These are phyloP conservation scores for Calocera viscosa DNA, from an alignment of 768 basidiomycete species.

Conservation along the genomic window DNA sequence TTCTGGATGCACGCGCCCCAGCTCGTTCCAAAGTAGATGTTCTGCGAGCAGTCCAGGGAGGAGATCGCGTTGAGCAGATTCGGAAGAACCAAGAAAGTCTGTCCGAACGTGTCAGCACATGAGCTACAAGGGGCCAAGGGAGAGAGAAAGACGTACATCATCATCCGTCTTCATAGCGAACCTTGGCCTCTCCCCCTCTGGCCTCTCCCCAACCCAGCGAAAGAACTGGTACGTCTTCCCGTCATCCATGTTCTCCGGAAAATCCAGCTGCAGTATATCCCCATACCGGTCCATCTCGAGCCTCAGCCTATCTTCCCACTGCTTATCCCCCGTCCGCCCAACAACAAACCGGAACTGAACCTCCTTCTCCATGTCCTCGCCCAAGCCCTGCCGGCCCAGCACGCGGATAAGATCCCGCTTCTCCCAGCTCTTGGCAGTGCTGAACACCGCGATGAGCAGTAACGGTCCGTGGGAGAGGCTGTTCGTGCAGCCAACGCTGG, in stretches of 20 bases:
- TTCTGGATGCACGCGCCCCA: neutral
- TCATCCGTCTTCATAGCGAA: neutral
- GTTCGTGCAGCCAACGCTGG: neutral
- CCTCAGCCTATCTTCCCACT: conserved; percentile 65
- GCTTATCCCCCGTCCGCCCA: conserved; percentile 58
- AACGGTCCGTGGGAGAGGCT: neutral
- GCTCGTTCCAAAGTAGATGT: neutral
- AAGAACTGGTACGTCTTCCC: neutral
- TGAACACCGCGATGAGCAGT: neutral
- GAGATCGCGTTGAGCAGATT: neutral
- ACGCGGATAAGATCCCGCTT: neutral
- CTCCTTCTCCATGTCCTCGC: neutral
- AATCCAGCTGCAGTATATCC: neutral
- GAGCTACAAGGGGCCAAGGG: too few relatives aligned
- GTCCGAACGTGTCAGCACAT: too few relatives aligned
- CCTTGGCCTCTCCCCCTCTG: neutral
- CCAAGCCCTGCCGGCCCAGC: neutral
- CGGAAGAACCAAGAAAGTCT: neutral
- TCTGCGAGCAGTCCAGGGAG: neutral
- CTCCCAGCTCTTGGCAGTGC: neutral
- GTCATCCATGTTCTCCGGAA: neutral
- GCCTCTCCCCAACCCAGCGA: neutral
- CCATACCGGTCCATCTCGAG: conserved; percentile 59
- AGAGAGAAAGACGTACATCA: neutral
- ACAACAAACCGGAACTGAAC: conserved; percentile 62